These are phyloP conservation scores for Cladophialophora bantiana DNA, from an alignment of 2,329 filamentous ascomycete genomes.

Conservation along the genomic window DNA sequence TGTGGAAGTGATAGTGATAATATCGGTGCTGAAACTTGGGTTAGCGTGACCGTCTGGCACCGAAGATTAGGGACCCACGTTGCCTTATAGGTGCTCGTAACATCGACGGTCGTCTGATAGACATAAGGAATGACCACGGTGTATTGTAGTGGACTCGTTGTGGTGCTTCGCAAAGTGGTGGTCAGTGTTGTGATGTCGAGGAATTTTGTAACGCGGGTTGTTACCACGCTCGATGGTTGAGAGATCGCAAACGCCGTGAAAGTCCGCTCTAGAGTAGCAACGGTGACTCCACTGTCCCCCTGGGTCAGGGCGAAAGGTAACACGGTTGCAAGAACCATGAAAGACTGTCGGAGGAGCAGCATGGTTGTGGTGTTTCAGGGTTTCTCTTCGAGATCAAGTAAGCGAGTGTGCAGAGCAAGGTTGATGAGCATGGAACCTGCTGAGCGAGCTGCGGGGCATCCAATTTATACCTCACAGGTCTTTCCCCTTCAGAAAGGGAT, in stretches of 20 bases:
- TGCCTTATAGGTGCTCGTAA: slow-evolving; percentile 7
- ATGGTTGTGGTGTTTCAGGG: not conserved
- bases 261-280: not conserved
- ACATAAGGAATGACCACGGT: not conserved
- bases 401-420: not conserved
- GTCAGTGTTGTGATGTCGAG: not conserved
- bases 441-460: not conserved
- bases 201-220: not conserved
- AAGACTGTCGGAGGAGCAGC: not conserved
- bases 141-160: not conserved
- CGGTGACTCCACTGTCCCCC: not conserved
- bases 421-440: not conserved
- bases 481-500: not conserved
- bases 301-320: not conserved
- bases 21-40: slow-evolving; percentile 4
- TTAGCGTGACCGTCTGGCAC: not conserved
- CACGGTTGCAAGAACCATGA: not conserved
- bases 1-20: slow-evolving; percentile 10
- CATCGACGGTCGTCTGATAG: not conserved
- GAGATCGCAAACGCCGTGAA: not conserved
- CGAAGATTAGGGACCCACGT: not conserved
- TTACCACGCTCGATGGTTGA: not conserved
- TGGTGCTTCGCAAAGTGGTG: not conserved
- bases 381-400: not conserved
- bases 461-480: not conserved